Conservation (phyloP, 1,284 basidiomycete species). For the Coniferiporia sulphurascens region DNA sequence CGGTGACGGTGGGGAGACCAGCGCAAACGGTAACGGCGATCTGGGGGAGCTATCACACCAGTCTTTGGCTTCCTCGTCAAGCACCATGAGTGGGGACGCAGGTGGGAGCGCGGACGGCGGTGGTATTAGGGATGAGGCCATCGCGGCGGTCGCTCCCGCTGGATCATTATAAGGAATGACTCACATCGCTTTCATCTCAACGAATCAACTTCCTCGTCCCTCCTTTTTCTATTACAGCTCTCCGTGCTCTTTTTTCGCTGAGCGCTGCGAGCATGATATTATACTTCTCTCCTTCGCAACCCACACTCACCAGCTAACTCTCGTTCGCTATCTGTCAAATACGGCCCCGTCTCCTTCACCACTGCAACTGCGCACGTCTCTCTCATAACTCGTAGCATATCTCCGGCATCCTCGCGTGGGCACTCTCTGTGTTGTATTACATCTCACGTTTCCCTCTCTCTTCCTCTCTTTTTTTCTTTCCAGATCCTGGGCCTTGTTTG, state of each 20-base stretch:
- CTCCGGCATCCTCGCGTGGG: background rate
- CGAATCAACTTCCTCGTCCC: background rate
- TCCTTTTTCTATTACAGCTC: background rate
- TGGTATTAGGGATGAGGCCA: background rate
- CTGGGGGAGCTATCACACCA: background rate
- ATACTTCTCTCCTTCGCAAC: background rate
- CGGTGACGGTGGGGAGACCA: slow-evolving; percentile 3
- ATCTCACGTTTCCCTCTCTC: background rate
- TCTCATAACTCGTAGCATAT: background rate
- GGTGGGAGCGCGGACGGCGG: background rate
- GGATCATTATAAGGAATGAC: background rate
- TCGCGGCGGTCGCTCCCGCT: background rate
- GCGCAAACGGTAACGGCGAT: background rate
- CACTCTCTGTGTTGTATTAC: background rate
- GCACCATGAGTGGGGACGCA: background rate
- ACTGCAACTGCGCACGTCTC: background rate
- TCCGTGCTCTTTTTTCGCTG: background rate
- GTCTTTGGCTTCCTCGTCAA: background rate
- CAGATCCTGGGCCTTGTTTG: background rate
- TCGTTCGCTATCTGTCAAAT: background rate
- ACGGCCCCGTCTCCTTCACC: background rate
- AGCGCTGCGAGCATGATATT: background rate
- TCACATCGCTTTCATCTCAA: background rate
- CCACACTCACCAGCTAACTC: background rate
- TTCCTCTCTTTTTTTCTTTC: background rate